Conservation (phyloP, 768 basidiomycete genomes). For the Mycena rebaudengoi region DNA sequence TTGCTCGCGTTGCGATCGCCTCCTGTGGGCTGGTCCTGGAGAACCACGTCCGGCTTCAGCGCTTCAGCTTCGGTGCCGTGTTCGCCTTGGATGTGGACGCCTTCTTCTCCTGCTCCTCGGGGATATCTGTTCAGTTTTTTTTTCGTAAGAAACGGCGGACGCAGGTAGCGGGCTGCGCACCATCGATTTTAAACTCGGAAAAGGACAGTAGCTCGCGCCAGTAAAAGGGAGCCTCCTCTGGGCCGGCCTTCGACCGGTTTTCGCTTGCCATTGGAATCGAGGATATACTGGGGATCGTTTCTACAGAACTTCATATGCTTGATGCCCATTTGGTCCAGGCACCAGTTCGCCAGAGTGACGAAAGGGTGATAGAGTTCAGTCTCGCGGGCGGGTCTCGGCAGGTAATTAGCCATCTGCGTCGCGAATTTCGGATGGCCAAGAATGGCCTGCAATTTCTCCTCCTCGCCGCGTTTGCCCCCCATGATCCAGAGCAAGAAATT, state of each 20-base stretch:
- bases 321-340: background rate
- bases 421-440: background rate
- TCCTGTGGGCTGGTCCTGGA: background rate
- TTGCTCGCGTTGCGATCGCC: background rate
- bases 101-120: background rate
- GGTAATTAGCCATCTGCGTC: background rate
- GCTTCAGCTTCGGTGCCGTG: background rate
- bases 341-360: background rate
- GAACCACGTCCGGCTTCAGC: too few relatives aligned
- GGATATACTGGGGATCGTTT: background rate
- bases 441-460: background rate
- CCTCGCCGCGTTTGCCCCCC: background rate
- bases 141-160: background rate
- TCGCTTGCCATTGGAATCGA: background rate
- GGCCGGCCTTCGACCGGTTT: background rate
- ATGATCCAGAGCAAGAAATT: background rate
- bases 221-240: background rate
- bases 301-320: background rate
- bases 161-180: background rate
- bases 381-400: background rate
- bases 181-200: background rate
- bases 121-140: background rate
- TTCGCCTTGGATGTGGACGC: background rate
- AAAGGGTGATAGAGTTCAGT: background rate
- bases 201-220: background rate